Conservation (phyloP, 1,284 basidiomycete species). For the Leccinum fallax region DNA sequence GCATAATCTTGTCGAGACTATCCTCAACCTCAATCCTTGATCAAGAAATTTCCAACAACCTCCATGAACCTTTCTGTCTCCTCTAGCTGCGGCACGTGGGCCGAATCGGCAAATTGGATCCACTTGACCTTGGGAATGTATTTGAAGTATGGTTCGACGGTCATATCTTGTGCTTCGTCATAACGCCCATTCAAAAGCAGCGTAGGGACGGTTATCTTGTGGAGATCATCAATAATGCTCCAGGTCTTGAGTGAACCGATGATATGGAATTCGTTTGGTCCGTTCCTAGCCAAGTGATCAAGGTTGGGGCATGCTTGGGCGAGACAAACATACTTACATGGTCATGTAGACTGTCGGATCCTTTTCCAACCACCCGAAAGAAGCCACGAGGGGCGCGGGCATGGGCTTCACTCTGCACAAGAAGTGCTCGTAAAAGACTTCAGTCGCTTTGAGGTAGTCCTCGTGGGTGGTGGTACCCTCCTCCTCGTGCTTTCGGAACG, state of each 20-base stretch:
- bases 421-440: conserved; percentile 46
- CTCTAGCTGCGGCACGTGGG: conserved; percentile 50
- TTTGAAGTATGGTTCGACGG: conserved; percentile 48
- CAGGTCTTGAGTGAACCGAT: conserved; percentile 52
- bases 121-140: conserved; percentile 48
- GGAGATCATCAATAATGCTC: conserved; percentile 46
- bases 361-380: conserved; percentile 36
- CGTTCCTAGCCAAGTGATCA: conserved; percentile 41
- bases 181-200: conserved; percentile 53
- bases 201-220: conserved; percentile 49
- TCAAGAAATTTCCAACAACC: conserved; percentile 41
- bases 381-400: conserved; percentile 38
- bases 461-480: conserved; percentile 46
- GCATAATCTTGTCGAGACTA: background rate
- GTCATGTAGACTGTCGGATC: conserved; percentile 54
- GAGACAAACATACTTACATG: conserved; percentile 37
- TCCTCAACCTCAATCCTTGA: conserved; percentile 9
- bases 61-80: conserved; percentile 48
- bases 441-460: conserved; percentile 49
- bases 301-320: background rate
- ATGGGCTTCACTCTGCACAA: conserved; percentile 49
- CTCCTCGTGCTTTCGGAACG: conserved; percentile 48
- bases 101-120: conserved; percentile 48
- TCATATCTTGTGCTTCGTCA: conserved; percentile 52
- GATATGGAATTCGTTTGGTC: conserved; percentile 53